phyloP scores from a whole-genome alignment of 495 filamentous ascomycete genomes.

The Aspergillus nanangensis region DNA sequence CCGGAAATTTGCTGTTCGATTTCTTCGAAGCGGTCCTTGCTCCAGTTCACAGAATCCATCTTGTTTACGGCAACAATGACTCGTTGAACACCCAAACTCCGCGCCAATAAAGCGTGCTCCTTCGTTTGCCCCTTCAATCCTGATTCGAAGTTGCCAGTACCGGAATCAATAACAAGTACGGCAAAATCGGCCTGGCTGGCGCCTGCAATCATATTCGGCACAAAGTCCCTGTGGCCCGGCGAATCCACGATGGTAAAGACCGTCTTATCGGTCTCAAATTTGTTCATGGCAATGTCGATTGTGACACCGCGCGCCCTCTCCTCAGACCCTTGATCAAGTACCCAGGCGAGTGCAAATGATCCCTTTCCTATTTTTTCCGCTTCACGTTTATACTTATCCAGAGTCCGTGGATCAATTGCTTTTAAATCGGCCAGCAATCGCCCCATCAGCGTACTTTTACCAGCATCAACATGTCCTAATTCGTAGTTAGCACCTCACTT shows the following conservation, averaged over 20 bases:
- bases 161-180: constrained; percentile 87
- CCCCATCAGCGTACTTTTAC: constrained; percentile 97
- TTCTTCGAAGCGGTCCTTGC: constrained; percentile 72
- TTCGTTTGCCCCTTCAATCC: constrained; percentile 91
- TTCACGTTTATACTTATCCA: constrained; percentile 84
- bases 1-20: constrained; percentile 78
- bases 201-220: constrained; percentile 98
- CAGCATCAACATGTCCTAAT: constrained; percentile 92
- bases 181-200: constrained; percentile 96
- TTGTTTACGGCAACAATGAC: constrained; percentile 94
- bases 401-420: constrained; percentile 78
- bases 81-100: constrained; percentile 86
- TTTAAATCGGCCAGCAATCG: constrained; percentile 85
- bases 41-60: constrained; percentile 82
- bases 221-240: constrained; percentile 91
- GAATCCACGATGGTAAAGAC: constrained; percentile 93
- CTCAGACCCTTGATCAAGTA: constrained; percentile 83
- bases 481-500: constrained; percentile 9
- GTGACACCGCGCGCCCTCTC: constrained; percentile 90
- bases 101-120: constrained; percentile 84
- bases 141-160: constrained; percentile 83
- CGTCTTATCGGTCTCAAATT: constrained; percentile 83
- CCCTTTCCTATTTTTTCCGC: constrained; percentile 89
- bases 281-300: constrained; percentile 91
- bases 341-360: constrained; percentile 95